Percentiles rank a stretch among this genome's conserved stretches.
phyloP scores from a whole-genome alignment of 805 yeast genomes.

The Yarrowia porcina region DNA sequence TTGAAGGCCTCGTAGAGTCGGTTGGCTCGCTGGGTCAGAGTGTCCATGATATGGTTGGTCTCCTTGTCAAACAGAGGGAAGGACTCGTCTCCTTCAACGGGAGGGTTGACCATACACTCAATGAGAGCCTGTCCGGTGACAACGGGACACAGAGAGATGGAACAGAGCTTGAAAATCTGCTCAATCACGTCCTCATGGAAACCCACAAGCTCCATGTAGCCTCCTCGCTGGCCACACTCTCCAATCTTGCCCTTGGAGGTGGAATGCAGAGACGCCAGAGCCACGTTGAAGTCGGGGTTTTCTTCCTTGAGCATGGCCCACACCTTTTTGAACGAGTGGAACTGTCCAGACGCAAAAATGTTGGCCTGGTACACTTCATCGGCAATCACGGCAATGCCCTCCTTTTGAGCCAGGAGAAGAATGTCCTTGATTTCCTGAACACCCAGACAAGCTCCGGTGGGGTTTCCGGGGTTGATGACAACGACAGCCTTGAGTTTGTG shows the following conservation, averaged over 20 bases:
- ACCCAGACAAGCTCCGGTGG: conserved; percentile 84
- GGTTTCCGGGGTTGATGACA: conserved; percentile 97
- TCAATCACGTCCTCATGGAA: conserved; percentile 66
- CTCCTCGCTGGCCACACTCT: conserved; percentile 99
- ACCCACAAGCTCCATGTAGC: conserved; percentile 92
- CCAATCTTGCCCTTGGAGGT: conserved; percentile 97
- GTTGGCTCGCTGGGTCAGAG: conserved; percentile 61
- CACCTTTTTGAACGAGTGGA: conserved; percentile 79
- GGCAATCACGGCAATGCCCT: conserved; percentile 84
- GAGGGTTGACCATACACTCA: conserved; percentile 93
- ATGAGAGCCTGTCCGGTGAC: conserved; percentile 93
- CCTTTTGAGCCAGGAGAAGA: conserved; percentile 74
- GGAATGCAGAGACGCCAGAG: conserved; percentile 92
- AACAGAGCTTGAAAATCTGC: conserved; percentile 77
- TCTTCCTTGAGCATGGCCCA: conserved; percentile 57
- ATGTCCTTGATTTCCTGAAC: conserved; percentile 65
- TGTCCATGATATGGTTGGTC: conserved; percentile 55
- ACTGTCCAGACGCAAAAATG: conserved; percentile 68
- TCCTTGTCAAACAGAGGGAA: conserved; percentile 65
- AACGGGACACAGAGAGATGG: conserved; percentile 89
- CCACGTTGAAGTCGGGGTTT: conserved; percentile 61
- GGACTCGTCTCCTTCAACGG: conserved; percentile 70
- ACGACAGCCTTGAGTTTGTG: conserved; percentile 72
- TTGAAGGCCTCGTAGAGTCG: conserved; percentile 67
- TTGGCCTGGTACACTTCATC: conserved; percentile 98